These are phyloP conservation scores for Tilletia horrida DNA, from an alignment of 1,284 basidiomycete genomes.

Conservation along the genomic window DNA sequence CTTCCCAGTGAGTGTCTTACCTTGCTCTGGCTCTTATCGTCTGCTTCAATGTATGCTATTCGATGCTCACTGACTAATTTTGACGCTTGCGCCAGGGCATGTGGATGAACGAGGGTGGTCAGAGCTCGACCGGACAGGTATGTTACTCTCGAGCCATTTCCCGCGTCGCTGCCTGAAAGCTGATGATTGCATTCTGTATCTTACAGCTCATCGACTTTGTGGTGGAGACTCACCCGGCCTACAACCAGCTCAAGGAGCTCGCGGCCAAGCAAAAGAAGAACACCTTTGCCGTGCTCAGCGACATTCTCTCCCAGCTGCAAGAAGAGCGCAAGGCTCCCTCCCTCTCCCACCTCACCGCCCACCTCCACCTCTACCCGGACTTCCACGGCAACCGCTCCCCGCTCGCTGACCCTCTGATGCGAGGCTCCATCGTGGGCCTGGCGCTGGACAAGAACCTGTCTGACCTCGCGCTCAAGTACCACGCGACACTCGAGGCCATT, in stretches of 20 bases:
- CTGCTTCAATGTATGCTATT: no score
- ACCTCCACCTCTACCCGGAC: slow-evolving; percentile 91
- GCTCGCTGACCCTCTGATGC: slow-evolving; percentile 87
- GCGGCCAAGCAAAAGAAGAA: slow-evolving; percentile 58
- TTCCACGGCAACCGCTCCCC: slow-evolving; percentile 84
- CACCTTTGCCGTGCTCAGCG: slow-evolving; percentile 66
- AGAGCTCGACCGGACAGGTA: slow-evolving; percentile 94
- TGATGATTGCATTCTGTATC: neutral
- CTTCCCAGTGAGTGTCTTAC: slow-evolving; percentile 64
- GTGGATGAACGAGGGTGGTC: slow-evolving; percentile 98
- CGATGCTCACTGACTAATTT: no score
- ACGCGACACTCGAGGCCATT: slow-evolving; percentile 87
- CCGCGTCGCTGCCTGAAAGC: no score
- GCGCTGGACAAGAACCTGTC: slow-evolving; percentile 72
- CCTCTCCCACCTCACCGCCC: slow-evolving; percentile 73
- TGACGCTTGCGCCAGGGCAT: slow-evolving; percentile 26
- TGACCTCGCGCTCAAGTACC: slow-evolving; percentile 86
- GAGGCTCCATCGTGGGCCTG: slow-evolving; percentile 83
- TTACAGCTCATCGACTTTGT: slow-evolving; percentile 84
- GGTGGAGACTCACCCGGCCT: slow-evolving; percentile 85
- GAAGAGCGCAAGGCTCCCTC: slow-evolving; percentile 56
- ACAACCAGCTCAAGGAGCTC: slow-evolving; percentile 65
- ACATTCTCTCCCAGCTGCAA: slow-evolving; percentile 69
- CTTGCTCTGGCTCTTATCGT: slow-evolving; percentile 37
- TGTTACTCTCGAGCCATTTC: no score